phyloP scores from a whole-genome alignment of 202 grass and related monocot genomes.

The Musa balbisiana region DNA sequence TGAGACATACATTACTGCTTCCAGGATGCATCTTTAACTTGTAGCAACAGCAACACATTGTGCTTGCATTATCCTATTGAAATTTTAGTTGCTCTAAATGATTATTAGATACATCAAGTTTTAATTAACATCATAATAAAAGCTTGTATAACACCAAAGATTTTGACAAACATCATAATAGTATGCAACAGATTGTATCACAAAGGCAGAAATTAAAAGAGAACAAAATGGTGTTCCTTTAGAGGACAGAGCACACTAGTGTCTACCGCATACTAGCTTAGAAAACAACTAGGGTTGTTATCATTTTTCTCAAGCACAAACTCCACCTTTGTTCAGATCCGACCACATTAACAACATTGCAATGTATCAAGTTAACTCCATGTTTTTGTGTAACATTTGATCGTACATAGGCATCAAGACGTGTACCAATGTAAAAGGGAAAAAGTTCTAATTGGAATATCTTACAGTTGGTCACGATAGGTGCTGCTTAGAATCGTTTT shows the following conservation, averaged over 20 bases:
- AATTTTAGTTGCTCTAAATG: background rate
- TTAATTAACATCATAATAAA: background rate
- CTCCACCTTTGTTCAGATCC: too few relatives aligned
- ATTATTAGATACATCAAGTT: background rate
- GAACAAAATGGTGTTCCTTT: too few relatives aligned
- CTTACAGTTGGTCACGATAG: background rate
- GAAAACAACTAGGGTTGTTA: too few relatives aligned
- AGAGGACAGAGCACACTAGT: too few relatives aligned
- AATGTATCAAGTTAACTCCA: background rate
- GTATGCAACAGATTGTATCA: background rate
- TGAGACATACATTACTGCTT: background rate
- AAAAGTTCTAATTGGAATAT: background rate
- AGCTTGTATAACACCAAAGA: background rate
- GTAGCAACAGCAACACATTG: background rate
- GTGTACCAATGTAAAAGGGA: background rate
- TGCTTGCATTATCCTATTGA: background rate
- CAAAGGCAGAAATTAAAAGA: background rate
- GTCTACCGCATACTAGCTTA: too few relatives aligned
- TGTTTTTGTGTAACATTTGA: background rate
- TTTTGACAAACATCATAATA: background rate
- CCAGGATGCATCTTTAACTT: background rate
- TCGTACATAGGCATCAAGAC: background rate
- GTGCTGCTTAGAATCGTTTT: too few relatives aligned
- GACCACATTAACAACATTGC: background rate
- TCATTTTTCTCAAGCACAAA: too few relatives aligned